Evolutionary conservation across 805 yeast species (phyloP).

Genomic region (Blastobotrys terrestris): DNA sequence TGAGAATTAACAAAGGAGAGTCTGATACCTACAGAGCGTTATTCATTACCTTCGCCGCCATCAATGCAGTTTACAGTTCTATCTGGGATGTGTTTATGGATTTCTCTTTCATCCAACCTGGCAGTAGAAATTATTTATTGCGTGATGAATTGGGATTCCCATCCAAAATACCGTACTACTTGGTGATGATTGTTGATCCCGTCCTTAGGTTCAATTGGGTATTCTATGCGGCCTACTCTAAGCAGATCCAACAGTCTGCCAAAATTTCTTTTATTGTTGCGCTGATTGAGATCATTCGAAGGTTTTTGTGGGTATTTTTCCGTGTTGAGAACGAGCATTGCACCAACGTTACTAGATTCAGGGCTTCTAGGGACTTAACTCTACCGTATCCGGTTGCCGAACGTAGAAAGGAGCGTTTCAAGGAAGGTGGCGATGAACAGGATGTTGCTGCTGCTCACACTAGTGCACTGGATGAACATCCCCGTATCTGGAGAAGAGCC

Average conservation of each 20-base stretch:
- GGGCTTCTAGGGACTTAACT: slow-evolving; percentile 84
- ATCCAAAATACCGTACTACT: slow-evolving; percentile 57
- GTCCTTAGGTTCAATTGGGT: slow-evolving; percentile 86
- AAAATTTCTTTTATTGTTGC: slow-evolving; percentile 79
- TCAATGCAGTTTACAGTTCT: slow-evolving; percentile 64
- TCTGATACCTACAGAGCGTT: slow-evolving; percentile 40
- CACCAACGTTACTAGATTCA: slow-evolving; percentile 74
- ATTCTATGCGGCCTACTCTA: slow-evolving; percentile 72
- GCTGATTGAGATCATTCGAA: slow-evolving; percentile 69
- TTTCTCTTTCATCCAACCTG: slow-evolving; percentile 80
- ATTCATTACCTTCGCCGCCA: slow-evolving; percentile 65
- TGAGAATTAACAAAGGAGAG: slow-evolving; percentile 51
- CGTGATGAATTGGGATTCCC: slow-evolving; percentile 67
- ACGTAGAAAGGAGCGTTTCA: slow-evolving; percentile 7
- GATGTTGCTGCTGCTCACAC: slow-evolving; percentile 2
- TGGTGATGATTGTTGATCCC: slow-evolving; percentile 68
- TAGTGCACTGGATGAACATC: neutral
- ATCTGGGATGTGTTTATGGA: slow-evolving; percentile 95
- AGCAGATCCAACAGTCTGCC: slow-evolving; percentile 81
- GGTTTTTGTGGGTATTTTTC: slow-evolving; percentile 86
- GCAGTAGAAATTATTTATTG: slow-evolving; percentile 49
- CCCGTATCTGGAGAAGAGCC: neutral
- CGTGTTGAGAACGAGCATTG: slow-evolving; percentile 97
- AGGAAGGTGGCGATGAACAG: neutral
- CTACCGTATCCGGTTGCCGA: slow-evolving; percentile 62